phyloP scores from a whole-genome alignment of 805 yeast species.

The Candida pseudofarinosa region DNA sequence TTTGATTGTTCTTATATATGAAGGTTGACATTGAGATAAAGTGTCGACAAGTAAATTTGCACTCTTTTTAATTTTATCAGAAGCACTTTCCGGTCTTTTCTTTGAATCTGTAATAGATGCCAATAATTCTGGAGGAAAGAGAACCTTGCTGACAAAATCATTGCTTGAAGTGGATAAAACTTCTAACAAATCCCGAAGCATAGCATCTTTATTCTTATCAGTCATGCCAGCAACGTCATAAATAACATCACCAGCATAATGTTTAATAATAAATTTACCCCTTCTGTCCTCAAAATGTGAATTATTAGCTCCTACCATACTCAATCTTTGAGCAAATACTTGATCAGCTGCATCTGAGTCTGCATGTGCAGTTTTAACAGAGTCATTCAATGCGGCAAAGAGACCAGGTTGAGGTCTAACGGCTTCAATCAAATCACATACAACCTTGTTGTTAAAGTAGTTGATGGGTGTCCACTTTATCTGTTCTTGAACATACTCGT shows the following conservation, averaged over 20 bases:
- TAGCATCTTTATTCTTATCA: constrained; percentile 92
- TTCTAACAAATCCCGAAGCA: constrained; percentile 83
- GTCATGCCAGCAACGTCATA: constrained; percentile 89
- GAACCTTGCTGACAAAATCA: constrained; percentile 55
- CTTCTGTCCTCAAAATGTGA: constrained; percentile 88
- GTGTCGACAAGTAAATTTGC: constrained; percentile 91
- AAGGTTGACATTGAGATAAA: constrained; percentile 85
- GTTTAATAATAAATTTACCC: constrained; percentile 84
- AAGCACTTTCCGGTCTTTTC: constrained; percentile 89
- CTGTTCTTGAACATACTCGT: constrained; percentile 91
- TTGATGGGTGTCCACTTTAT: constrained; percentile 97
- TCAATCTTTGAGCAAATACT: constrained; percentile 87
- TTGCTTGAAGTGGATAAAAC: constrained; percentile 70
- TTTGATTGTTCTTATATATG: constrained; percentile 95
- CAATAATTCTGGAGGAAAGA: constrained; percentile 39
- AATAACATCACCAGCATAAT: constrained; percentile 97
- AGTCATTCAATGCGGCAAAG: constrained; percentile 94
- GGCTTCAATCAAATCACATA: constrained; percentile 93
- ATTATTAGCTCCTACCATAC: constrained; percentile 70
- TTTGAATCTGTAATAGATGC: constrained; percentile 49
- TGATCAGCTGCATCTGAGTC: constrained; percentile 96
- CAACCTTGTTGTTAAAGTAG: constrained; percentile 92
- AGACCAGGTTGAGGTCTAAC: constrained; percentile 89
- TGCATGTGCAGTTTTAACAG: constrained; percentile 97
- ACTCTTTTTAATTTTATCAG: constrained; percentile 87